Evolutionary conservation across 345 rosid species (phyloP).

Genomic region (Erucastrum elatum): DNA sequence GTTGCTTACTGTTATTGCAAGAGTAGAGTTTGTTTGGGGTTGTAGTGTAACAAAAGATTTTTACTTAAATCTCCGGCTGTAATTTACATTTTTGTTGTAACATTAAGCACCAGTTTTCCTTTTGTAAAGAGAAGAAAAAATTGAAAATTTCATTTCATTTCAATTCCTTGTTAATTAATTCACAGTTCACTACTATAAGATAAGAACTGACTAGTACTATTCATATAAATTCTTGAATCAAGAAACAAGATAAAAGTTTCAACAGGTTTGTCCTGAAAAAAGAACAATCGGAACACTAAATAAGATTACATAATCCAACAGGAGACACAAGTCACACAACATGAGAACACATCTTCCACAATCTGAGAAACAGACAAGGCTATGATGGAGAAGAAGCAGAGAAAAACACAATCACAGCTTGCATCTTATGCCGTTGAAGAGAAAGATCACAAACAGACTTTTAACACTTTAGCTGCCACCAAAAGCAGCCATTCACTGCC

Average conservation of each 20-base stretch:
- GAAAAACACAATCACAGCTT: constrained; percentile 19
- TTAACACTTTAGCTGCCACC: constrained; percentile 14
- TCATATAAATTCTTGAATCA: not conserved
- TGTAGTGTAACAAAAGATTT: constrained; percentile 21
- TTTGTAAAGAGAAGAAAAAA: constrained; percentile 26
- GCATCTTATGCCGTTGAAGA: constrained; percentile 9
- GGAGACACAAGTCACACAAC: not conserved
- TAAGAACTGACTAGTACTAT: not conserved
- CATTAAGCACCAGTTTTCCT: constrained; percentile 31
- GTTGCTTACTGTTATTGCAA: constrained; percentile 30
- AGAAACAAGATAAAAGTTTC: not conserved
- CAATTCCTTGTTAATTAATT: not conserved
- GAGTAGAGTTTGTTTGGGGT: constrained; percentile 39
- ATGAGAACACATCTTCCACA: constrained; percentile 9
- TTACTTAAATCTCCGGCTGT: constrained; percentile 33
- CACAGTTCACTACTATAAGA: not conserved
- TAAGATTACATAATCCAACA: constrained; percentile 26
- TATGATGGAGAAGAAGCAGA: constrained; percentile 13
- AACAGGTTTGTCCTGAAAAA: not conserved
- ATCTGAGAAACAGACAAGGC: constrained; percentile 14
- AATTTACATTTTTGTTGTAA: constrained; percentile 38
- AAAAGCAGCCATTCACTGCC: constrained; percentile 17
- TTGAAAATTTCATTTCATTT: not conserved
- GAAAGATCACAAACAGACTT: not conserved
- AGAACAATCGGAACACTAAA: constrained; percentile 17